Evolutionary conservation across 2,329 filamentous ascomycete genomes (phyloP).

Genomic region (Fusarium caatingaense): DNA sequence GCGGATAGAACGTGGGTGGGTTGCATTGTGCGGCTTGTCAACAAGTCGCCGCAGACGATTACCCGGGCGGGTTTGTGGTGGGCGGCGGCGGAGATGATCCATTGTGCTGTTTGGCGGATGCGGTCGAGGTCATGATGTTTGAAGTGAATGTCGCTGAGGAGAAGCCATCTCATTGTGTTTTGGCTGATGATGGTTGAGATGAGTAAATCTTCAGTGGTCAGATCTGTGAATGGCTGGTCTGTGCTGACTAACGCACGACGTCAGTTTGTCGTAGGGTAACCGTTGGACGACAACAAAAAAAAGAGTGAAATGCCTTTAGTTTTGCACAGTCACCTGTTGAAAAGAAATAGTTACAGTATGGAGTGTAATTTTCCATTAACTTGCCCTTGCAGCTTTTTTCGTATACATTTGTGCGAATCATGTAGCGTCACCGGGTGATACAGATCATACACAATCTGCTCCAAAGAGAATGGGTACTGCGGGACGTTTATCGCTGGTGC

Average conservation of each 20-base stretch:
- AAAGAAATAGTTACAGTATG: too few relatives aligned
- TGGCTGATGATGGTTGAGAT: not conserved
- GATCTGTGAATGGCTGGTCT: not conserved
- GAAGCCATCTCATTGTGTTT: slow-evolving; percentile 24
- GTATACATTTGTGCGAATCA: too few relatives aligned
- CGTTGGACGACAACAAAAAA: too few relatives aligned
- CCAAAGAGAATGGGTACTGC: too few relatives aligned
- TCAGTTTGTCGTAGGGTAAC: not conserved
- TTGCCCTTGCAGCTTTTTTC: too few relatives aligned
- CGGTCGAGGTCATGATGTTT: slow-evolving; percentile 33
- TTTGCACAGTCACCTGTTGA: too few relatives aligned
- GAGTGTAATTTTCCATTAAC: too few relatives aligned
- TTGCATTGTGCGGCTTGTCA: slow-evolving; percentile 39
- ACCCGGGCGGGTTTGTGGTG: slow-evolving; percentile 22
- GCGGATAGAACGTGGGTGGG: slow-evolving; percentile 31
- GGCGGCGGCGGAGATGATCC: slow-evolving; percentile 37
- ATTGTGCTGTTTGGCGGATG: slow-evolving; percentile 31
- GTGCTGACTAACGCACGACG: not conserved
- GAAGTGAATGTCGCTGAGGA: slow-evolving; percentile 41
- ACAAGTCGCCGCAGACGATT: slow-evolving; percentile 37
- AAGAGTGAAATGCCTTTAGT: too few relatives aligned
- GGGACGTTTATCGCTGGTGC: too few relatives aligned
- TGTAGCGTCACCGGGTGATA: too few relatives aligned
- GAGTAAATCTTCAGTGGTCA: not conserved
- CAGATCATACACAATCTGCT: too few relatives aligned